These are phyloP conservation scores for Heliocybe sulcata DNA, from an alignment of 1,284 basidiomycete genomes.

Conservation along the genomic window DNA sequence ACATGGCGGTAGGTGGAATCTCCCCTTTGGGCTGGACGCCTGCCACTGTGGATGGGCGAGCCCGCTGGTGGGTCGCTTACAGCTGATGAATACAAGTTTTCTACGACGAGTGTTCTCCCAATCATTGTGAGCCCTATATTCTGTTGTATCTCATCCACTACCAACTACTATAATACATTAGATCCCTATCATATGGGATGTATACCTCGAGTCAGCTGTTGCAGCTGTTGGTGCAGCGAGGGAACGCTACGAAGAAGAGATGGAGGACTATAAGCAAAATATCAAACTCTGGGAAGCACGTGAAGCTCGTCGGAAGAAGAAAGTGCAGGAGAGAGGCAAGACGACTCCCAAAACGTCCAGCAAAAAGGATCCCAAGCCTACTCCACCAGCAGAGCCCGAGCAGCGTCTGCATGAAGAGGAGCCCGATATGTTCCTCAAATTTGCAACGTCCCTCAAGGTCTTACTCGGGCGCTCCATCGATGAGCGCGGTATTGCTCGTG, in stretches of 20 bases:
- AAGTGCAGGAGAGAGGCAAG: too few relatives aligned
- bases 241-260: conserved; percentile 1
- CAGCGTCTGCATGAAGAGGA: conserved; percentile 9
- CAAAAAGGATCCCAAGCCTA: conserved; percentile 1
- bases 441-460: conserved; percentile 11
- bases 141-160: neutral
- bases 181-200: conserved; percentile 6
- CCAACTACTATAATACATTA: neutral
- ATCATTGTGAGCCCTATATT: conserved; percentile 16
- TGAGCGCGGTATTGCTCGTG: neutral
- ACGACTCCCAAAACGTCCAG: neutral
- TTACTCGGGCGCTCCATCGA: conserved; percentile 6
- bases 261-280: too few relatives aligned
- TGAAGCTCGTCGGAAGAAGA: too few relatives aligned
- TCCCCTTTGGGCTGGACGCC: conserved; percentile 20
- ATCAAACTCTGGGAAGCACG: too few relatives aligned
- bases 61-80: conserved; percentile 25
- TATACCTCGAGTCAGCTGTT: too few relatives aligned
- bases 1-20: conserved; percentile 21
- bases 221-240: conserved; percentile 13
- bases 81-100: conserved; percentile 23
- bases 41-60: conserved; percentile 21
- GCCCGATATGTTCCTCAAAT: conserved; percentile 4
- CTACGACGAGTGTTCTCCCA: conserved; percentile 13
- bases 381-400: neutral